A percentile compares a stretch with the other conserved stretches of the same genome.
Evolutionary conservation across 306 rosid species (phyloP).

Genomic region (Begonia loranthoides): DNA sequence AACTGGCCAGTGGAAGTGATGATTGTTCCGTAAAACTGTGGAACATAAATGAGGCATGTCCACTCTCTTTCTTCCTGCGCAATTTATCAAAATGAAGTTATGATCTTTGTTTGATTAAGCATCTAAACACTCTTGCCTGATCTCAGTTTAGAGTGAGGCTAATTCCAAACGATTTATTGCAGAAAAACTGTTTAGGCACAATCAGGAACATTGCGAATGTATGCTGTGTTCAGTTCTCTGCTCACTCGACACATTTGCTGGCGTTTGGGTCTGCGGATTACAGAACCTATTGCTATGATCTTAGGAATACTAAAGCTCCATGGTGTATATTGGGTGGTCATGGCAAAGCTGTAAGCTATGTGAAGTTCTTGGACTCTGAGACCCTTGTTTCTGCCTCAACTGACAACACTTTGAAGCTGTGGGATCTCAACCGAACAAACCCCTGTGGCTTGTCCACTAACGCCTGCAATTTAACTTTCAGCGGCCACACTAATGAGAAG

Average conservation of each 20-base stretch:
- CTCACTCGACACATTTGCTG: constrained; percentile 68
- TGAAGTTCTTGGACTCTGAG: constrained; percentile 69
- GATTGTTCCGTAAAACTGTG: constrained; percentile 81
- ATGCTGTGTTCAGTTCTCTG: constrained; percentile 91
- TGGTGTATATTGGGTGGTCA: constrained; percentile 86
- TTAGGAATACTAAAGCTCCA: constrained; percentile 69
- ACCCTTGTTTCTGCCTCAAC: constrained; percentile 90
- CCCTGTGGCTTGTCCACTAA: constrained; percentile 35
- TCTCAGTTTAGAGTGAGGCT: constrained; percentile 7
- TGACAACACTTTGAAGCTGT: constrained; percentile 77
- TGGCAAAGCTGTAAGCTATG: constrained; percentile 58
- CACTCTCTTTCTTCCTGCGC: constrained; percentile 15
- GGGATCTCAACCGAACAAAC: constrained; percentile 78
- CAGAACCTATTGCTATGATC: constrained; percentile 82
- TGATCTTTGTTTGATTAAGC: too few relatives aligned
- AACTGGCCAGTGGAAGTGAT: constrained; percentile 91
- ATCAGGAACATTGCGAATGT: constrained; percentile 73
- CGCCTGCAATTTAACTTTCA: constrained; percentile 70
- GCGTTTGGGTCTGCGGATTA: constrained; percentile 80
- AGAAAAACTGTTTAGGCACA: constrained; percentile 67
- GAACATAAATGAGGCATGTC: constrained; percentile 75
- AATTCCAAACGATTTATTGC: constrained; percentile 20
- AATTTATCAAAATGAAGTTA: too few relatives aligned
- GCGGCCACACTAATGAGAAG: constrained; percentile 89
- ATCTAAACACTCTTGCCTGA: too few relatives aligned